phyloP scores from a whole-genome alignment of 306 rosid genomes.

The Dryas drummondii region DNA sequence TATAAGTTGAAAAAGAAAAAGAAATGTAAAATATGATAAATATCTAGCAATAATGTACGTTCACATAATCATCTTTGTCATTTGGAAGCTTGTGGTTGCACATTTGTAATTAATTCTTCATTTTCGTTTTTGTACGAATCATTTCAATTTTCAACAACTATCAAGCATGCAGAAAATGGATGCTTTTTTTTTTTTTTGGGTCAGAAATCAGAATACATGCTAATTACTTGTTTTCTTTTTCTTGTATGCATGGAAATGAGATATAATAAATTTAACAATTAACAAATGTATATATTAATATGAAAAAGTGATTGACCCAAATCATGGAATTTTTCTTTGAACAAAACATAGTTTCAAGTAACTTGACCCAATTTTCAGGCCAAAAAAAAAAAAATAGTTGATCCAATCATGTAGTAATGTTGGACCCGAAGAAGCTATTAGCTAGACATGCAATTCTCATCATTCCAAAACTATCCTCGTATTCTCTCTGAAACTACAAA shows the following conservation, averaged over 20 bases:
- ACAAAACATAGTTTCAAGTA: background rate
- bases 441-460: background rate
- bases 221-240: too few species aligned
- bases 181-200: too few species aligned
- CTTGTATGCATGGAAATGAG: too few species aligned
- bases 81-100: background rate
- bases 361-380: too few species aligned
- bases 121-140: background rate
- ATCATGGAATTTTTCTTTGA: background rate
- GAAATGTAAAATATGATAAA: too few species aligned
- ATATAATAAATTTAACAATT: too few species aligned
- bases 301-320: too few species aligned
- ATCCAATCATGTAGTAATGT: background rate
- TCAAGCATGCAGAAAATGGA: background rate
- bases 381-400: background rate
- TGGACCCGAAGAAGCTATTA: background rate
- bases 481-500: slow-evolving; percentile 25
- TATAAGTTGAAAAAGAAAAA: too few species aligned
- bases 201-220: too few species aligned
- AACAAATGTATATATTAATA: too few species aligned
- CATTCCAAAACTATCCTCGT: slow-evolving; percentile 20
- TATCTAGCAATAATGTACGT: too few species aligned
- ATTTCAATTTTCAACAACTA: background rate
- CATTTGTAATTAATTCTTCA: background rate
- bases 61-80: background rate